Conservation (phyloP, 1,139 yeast genomes). For the Suhomyces bribrorum region DNA sequence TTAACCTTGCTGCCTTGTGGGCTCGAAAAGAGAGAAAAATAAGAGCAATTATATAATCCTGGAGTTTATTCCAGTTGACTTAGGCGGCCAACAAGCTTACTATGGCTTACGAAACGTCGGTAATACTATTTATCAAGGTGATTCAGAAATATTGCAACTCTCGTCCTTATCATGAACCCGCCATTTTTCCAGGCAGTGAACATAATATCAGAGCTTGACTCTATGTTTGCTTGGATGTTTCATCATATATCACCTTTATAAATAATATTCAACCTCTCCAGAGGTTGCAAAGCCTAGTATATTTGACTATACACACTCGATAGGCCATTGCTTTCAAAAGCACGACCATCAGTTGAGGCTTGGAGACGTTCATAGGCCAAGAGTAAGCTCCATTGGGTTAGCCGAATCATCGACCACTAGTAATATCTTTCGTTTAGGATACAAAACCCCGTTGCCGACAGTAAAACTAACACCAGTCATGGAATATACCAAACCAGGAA, state of each 20-base stretch:
- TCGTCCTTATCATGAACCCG: constrained; percentile 45
- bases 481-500: constrained; percentile 17
- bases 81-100: too few species aligned
- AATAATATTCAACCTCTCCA: constrained; percentile 27
- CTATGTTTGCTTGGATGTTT: constrained; percentile 76
- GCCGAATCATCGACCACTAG: constrained; percentile 53
- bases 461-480: constrained; percentile 13
- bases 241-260: constrained; percentile 52
- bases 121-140: constrained; percentile 7
- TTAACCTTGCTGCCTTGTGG: neutral
- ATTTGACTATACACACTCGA: constrained; percentile 62
- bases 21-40: neutral
- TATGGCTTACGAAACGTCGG: neutral
- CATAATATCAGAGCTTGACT: constrained; percentile 80
- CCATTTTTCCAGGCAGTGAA: constrained; percentile 52
- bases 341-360: constrained; percentile 9
- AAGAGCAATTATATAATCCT: too few species aligned
- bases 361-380: constrained; percentile 59
- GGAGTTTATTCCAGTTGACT: too few species aligned
- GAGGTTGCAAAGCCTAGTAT: constrained; percentile 55
- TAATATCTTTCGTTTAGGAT: constrained; percentile 78
- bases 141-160: constrained; percentile 31
- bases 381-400: constrained; percentile 96
- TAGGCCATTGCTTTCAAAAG: too few species aligned
- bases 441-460: constrained; percentile 62